Evolutionary conservation across 73 alveolate species (phyloP), one percentile per base, ranked within the genome.

Genomic region (Durusdinium trenchii): DNA sequence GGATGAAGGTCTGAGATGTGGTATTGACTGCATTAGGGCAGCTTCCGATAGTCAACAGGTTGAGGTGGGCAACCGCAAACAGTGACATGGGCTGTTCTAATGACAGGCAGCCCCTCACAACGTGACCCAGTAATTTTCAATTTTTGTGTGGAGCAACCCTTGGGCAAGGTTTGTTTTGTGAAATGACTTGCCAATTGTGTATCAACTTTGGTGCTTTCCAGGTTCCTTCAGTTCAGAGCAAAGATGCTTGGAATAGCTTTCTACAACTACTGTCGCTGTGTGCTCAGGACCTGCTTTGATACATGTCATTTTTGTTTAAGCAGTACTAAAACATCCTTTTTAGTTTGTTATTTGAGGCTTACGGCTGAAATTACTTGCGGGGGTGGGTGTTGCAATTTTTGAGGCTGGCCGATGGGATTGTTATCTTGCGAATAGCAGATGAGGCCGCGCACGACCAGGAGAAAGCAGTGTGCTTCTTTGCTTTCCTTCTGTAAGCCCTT

Each of bases 401-500:
- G 7, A 90, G 96, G 96, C 69, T 90, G 86, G 96, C 96, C n/a
- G 96, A 90, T 67, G 96, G 96, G 30, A 90, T 90, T 47, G 96
- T 90, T 28, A 90, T 90, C 96, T 50, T 90, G 96, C 96, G 96
- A 86, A 90, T 90, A 35, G 82, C 96, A 46, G 96, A 90, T 90
- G 96, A 90, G 30, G 96, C 96, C 45, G 96, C 46, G 50, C 96
- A 90, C 61, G 96, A 90, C 83, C 96, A 90, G 96, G 96, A 60
- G 73, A 38, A 57, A 38, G 16, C 6, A 0, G n/a, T n/a, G n/a
- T n/a, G n/a, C n/a, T n/a, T n/a, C n/a, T n/a, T n/a, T n/a, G n/a
- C n/a, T n/a, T n/a, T n/a, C n/a, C n/a, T n/a, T n/a, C n/a, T n/a
- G n/a, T n/a, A n/a, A n/a, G n/a, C n/a, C n/a, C n/a, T n/a, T n/a